Evolutionary conservation across 2,329 filamentous ascomycete species (phyloP), one percentile per base, ranked within the genome.

Genomic region (Penicillium vulpinum): DNA sequence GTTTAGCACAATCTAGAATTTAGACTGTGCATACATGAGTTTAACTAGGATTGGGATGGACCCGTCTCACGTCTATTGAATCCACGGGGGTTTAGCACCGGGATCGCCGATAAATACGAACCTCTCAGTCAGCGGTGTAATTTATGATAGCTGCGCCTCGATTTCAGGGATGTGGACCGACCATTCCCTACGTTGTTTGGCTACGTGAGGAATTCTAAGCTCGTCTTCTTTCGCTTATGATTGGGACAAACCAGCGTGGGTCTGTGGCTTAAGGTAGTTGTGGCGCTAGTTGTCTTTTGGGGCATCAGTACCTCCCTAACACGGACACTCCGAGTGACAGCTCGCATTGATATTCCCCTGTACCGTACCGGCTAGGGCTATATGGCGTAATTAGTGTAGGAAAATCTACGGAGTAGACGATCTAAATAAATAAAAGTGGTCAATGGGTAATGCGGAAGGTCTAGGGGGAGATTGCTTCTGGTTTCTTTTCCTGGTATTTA

Each of bases 41-140:
- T 21, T 9, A 15, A 28, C 51, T 39, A 28, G 44, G n/a, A 24
- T 26, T 35, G 22, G 49, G 9, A 51, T 21, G 45, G 11, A 35
- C 15, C 10, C 26, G 11, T n/a, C n/a, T 26, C 16, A 21, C 41
- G 10, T 29, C 13, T 16, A 33, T 24, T 40, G 3, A 11, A 36
- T 28, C 11, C 7, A 45, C 7, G 51, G 26, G 45, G 29, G 22
- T 46, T 44, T 58, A 54, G 48, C 47, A 57, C 61, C 62, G 61
- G 62, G 57, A 62, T 62, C 61, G 55, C 62, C 62, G 62, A 64
- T 55, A 57, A 50, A 56, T 59, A 56, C 54, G 54, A 56, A 46
- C 48, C 16, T 8, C 28, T 51, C 43, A 26, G 24, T 44, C 44
- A 63, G 62, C 59, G 62, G 62, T 64, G 62, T 62, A 61, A 56